A percentile compares a stretch with the other conserved stretches of the same genome.
Evolutionary conservation across 225 moss, liverwort and hornwort genomes (phyloP).

Genomic region (Thuidium tamariscinum): DNA sequence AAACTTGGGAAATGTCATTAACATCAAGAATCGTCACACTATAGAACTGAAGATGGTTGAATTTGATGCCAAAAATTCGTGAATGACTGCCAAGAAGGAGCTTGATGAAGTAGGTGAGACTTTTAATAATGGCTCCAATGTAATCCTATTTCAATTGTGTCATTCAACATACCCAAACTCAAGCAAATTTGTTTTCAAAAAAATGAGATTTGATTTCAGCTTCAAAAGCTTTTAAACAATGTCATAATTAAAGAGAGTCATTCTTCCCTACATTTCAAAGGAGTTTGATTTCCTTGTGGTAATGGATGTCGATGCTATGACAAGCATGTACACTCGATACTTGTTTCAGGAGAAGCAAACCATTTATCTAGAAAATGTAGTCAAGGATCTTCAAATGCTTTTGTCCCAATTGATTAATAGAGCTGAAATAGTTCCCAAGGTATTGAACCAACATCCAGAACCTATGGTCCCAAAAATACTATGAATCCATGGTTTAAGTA

Average conservation of each 20-base stretch:
- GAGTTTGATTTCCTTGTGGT: no score
- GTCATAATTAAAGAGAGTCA: not conserved
- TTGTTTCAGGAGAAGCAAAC: constrained; percentile 69
- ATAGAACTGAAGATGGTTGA: constrained; percentile 46
- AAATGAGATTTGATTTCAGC: not conserved
- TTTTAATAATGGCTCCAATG: not conserved
- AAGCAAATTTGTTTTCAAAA: not conserved
- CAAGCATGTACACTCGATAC: constrained; percentile 55
- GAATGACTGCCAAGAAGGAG: constrained; percentile 57
- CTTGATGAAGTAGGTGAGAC: constrained; percentile 87
- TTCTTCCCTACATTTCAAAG: not conserved
- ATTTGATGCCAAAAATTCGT: constrained; percentile 59
- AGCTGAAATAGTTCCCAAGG: constrained; percentile 10
- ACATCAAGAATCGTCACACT: constrained; percentile 35
- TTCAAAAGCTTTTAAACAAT: not conserved
- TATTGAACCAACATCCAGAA: not conserved
- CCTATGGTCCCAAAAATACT: not conserved
- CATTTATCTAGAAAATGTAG: constrained; percentile 38
- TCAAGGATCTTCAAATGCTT: constrained; percentile 40
- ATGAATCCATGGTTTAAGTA: not conserved
- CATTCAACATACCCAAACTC: not conserved
- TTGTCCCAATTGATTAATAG: constrained; percentile 38
- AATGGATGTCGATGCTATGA: constrained; percentile 64
- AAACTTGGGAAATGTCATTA: constrained; percentile 34
- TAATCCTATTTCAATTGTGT: not conserved